Evolutionary conservation across 1,284 basidiomycete species (phyloP), one percentile per base, ranked within the genome.

Genomic region (Sparassis latifolia): DNA sequence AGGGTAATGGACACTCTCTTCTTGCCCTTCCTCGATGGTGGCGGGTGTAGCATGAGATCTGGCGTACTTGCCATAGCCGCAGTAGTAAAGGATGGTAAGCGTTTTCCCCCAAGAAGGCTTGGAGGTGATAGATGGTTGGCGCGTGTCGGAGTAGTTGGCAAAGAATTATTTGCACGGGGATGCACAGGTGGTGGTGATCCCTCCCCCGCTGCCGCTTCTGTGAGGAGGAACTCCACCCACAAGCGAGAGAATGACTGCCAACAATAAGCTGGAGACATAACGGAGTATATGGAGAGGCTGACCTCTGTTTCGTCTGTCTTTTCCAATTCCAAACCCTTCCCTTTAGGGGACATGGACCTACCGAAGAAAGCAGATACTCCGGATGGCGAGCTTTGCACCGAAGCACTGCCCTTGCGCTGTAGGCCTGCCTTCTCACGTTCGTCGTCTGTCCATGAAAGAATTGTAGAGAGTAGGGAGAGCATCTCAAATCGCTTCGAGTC

Each of bases 401-500:
- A 46, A 10, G 62, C 52, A 20, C 62, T 52, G 4, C 69, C 71
- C 6, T 70, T 68, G 10, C 87, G 78, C 66, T 91, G 90, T 45
- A 97, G 69, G 0, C 96, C 96, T 0, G 95, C 96, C 55, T 84
- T 88, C 66, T 94, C 92, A 33, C 92, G 82, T 69, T 99, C 94
- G 39, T 77, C 73, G 54, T 98, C 95, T 44, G 79, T 78, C 96
- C 97, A 99, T 3, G 80, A 82, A 10, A 99, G 77, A 45, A 99
- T 87, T 3, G 91, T 90, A 2, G 90, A 79, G 4, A 99, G 79
- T 0, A 99, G 75, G 1, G 81, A 78, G 9, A 99, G 79, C 86
- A 99, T 98, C 71, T 99, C 97, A 67, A 96, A 99, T 4, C 96
- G 83, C 67, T 99, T 99, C 28, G 86, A 74, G 67, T 99, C 96